Conservation (phyloP, 2,329 filamentous ascomycete species). For the Botrytis fragariae region DNA sequence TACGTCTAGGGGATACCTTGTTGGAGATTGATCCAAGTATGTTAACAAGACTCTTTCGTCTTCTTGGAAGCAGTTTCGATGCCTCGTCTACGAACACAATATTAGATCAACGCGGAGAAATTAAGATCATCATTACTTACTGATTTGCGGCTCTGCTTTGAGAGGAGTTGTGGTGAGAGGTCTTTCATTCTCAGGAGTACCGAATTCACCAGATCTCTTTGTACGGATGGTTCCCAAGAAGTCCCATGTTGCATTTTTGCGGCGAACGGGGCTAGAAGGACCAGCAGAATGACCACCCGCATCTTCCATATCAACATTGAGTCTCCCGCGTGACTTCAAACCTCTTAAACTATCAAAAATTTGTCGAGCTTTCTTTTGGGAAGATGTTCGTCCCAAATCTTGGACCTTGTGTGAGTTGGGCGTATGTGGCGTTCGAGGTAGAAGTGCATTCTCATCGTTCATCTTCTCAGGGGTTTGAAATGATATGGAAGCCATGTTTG, state of each 20-base stretch:
- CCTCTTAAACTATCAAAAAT: slow-evolving; percentile 15
- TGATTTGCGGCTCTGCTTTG: slow-evolving; percentile 5
- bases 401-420: slow-evolving; percentile 5
- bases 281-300: background rate
- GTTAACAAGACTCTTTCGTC: slow-evolving; percentile 33
- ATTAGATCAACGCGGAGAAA: background rate
- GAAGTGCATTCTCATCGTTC: slow-evolving; percentile 13
- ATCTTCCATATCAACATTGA: background rate
- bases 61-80: slow-evolving; percentile 10
- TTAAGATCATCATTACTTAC: background rate
- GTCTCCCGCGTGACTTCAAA: slow-evolving; percentile 13
- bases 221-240: slow-evolving; percentile 21
- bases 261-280: background rate
- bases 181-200: slow-evolving; percentile 1
- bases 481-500: slow-evolving; percentile 14
- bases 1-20: slow-evolving; percentile 22
- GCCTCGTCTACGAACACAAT: background rate
- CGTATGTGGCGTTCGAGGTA: slow-evolving; percentile 8
- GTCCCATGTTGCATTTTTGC: slow-evolving; percentile 26
- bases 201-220: background rate
- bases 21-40: slow-evolving; percentile 29
- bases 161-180: slow-evolving; percentile 22
- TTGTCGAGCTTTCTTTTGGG: slow-evolving; percentile 19
- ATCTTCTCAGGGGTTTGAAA: slow-evolving; percentile 6
- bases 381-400: slow-evolving; percentile 16